phyloP scores from a whole-genome alignment of 768 basidiomycete species.

The Boletus fagicola region DNA sequence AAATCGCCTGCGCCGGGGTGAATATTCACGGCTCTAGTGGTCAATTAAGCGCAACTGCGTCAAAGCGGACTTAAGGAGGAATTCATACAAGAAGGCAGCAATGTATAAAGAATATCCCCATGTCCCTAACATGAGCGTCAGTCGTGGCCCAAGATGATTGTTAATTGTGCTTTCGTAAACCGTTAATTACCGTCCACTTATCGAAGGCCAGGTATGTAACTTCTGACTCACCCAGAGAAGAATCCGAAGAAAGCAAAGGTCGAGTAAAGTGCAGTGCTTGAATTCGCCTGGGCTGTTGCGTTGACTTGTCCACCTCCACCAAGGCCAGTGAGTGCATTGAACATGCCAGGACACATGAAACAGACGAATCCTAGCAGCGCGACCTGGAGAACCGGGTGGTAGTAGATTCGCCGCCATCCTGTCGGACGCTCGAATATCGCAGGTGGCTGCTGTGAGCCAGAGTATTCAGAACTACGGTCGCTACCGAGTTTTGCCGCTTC shows the following conservation, averaged over 20 bases:
- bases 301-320: constrained; percentile 79
- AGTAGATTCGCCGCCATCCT: constrained; percentile 55
- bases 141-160: constrained; percentile 58
- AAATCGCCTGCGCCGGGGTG: constrained; percentile 44
- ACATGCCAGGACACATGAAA: constrained; percentile 65
- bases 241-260: constrained; percentile 62
- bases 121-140: constrained; percentile 50
- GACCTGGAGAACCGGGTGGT: constrained; percentile 46
- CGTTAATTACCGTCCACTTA: background rate
- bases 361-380: constrained; percentile 61
- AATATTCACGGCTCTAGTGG: constrained; percentile 43
- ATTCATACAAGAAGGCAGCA: constrained; percentile 42
- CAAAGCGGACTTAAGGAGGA: background rate
- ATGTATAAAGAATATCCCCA: constrained; percentile 53
- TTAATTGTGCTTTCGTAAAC: constrained; percentile 57
- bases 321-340: constrained; percentile 77
- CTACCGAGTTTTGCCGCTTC: constrained; percentile 21
- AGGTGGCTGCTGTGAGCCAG: constrained; percentile 14
- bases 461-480: constrained; percentile 19
- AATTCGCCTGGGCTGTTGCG: constrained; percentile 60
- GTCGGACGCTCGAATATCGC: constrained; percentile 45
- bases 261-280: constrained; percentile 64
- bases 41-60: background rate
- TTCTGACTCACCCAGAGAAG: constrained; percentile 59
- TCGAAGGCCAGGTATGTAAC: background rate